A percentile compares a stretch with the other conserved stretches of the same genome.
phyloP scores from a whole-genome alignment of 805 yeast genomes.

The Barnettozyma botsteinii region DNA sequence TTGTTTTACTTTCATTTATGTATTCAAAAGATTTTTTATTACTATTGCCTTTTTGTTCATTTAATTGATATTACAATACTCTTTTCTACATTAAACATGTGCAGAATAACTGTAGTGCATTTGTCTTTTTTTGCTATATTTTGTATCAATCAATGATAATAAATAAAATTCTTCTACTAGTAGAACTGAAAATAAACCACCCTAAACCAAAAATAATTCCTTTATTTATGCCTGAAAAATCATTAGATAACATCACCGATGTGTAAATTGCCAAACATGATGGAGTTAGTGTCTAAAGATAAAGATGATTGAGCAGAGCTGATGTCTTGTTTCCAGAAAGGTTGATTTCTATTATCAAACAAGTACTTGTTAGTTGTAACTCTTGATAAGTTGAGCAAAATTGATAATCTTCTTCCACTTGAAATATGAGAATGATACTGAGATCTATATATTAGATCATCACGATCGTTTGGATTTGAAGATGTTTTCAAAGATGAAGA shows the following conservation, averaged over 20 bases:
- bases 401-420: conserved; percentile 17
- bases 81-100: no score
- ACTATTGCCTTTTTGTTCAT: no score
- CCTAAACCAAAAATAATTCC: background rate
- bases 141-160: no score
- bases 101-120: no score
- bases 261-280: conserved; percentile 23
- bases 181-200: no score
- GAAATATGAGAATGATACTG: background rate
- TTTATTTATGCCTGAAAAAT: background rate
- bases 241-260: conserved; percentile 10
- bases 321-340: conserved; percentile 23
- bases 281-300: conserved; percentile 21
- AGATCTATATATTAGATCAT: conserved; percentile 6
- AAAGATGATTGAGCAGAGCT: conserved; percentile 25
- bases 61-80: background rate
- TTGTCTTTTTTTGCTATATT: no score
- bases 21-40: no score
- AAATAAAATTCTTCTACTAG: no score
- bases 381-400: conserved; percentile 18
- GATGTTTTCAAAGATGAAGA: conserved; percentile 20
- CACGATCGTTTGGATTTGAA: background rate
- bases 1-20: background rate
- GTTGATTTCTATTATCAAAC: conserved; percentile 10
- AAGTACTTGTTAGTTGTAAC: conserved; percentile 16